Percentiles rank a stretch among this genome's conserved stretches.
phyloP scores from a whole-genome alignment of 805 yeast genomes.

The Kodamaea restingae region DNA sequence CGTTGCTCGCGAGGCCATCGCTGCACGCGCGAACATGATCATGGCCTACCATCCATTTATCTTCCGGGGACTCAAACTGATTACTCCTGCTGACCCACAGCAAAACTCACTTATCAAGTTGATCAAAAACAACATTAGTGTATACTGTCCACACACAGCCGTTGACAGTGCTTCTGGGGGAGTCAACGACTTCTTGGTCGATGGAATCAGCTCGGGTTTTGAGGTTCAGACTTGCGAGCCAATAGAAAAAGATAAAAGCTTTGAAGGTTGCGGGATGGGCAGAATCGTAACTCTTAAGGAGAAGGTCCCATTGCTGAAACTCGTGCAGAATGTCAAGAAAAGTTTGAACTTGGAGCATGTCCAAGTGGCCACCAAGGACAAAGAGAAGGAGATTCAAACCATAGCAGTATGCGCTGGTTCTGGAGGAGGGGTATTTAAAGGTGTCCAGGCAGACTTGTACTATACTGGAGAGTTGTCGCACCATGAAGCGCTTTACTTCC shows the following conservation, averaged over 20 bases:
- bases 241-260: conserved; percentile 42
- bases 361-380: conserved; percentile 52
- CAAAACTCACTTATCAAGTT: conserved; percentile 71
- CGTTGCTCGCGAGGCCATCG: conserved; percentile 84
- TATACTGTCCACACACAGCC: conserved; percentile 94
- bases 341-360: conserved; percentile 50
- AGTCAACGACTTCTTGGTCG: conserved; percentile 87
- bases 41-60: conserved; percentile 93
- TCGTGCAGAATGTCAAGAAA: conserved; percentile 51
- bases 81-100: conserved; percentile 66
- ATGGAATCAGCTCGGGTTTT: conserved; percentile 43
- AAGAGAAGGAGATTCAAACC: conserved; percentile 37
- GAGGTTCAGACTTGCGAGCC: conserved; percentile 26
- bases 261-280: conserved; percentile 76
- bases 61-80: conserved; percentile 77
- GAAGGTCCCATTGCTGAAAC: conserved; percentile 39
- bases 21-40: conserved; percentile 48
- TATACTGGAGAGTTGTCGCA: conserved; percentile 94
- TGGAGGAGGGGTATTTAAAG: conserved; percentile 73
- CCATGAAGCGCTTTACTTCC: conserved; percentile 75
- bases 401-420: conserved; percentile 96
- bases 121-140: conserved; percentile 75
- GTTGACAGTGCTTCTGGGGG: conserved; percentile 92
- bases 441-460: conserved; percentile 61
- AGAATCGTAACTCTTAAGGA: conserved; percentile 51